Conservation (phyloP, 306 rosid genomes). For the Cicer yamashitae region DNA sequence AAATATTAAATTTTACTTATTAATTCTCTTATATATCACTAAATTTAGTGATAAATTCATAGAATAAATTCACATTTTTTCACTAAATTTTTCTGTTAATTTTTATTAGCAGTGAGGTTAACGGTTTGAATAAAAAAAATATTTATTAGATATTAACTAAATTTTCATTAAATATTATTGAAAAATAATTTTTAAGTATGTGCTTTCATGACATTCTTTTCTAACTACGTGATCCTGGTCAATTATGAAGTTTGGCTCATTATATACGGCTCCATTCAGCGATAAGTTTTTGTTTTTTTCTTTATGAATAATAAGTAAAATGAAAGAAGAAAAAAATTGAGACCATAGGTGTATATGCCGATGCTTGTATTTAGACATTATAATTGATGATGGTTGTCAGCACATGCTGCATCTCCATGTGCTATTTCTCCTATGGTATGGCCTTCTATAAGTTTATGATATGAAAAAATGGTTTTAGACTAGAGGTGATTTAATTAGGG, state of each 20-base stretch:
- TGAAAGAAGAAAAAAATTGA: not conserved
- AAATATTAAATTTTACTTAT: no score
- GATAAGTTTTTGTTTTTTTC: conserved; percentile 17
- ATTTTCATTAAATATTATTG: no score
- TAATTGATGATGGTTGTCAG: conserved; percentile 13
- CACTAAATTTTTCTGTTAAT: no score
- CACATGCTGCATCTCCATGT: conserved; percentile 16
- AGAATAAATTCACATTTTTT: no score
- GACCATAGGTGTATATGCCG: not conserved
- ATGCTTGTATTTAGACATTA: conserved; percentile 7
- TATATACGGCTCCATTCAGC: not conserved
- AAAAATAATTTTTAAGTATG: no score
- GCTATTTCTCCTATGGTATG: not conserved
- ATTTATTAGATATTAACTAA: no score
- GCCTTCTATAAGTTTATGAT: conserved; percentile 1
- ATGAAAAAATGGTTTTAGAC: not conserved
- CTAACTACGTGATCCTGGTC: not conserved
- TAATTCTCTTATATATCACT: no score
- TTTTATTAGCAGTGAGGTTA: no score
- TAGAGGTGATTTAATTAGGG: no score
- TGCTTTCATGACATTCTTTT: not conserved
- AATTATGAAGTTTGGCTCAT: conserved; percentile 4
- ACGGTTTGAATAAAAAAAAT: no score
- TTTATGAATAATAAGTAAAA: not conserved
- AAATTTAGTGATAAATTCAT: no score